Evolutionary conservation across 352 stramenopile genomes (phyloP).

Genomic region (Globisporangium ultimum): DNA sequence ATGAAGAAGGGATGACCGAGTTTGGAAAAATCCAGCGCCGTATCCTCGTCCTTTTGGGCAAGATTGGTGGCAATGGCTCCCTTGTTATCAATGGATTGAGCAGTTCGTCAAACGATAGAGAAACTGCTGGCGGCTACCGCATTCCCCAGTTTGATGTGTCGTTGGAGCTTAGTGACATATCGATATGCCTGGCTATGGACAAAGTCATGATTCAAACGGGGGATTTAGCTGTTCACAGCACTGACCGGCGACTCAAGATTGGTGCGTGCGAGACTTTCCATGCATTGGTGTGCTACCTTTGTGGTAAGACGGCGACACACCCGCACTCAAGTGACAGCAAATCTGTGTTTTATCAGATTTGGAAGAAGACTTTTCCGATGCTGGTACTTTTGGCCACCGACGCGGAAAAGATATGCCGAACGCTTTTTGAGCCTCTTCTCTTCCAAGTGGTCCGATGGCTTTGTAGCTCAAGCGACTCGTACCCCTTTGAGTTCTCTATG

Average conservation of each 20-base stretch:
- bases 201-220: slow-evolving; percentile 50
- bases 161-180: slow-evolving; percentile 40
- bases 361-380: slow-evolving; percentile 43
- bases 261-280: slow-evolving; percentile 68
- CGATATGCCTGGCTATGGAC: slow-evolving; percentile 40
- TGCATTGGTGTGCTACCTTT: slow-evolving; percentile 63
- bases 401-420: slow-evolving; percentile 62
- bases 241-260: slow-evolving; percentile 57
- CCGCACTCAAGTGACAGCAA: slow-evolving; percentile 56
- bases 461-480: slow-evolving; percentile 45
- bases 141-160: slow-evolving; percentile 30
- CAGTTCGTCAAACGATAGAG: slow-evolving; percentile 8
- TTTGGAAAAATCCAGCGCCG: slow-evolving; percentile 51
- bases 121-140: slow-evolving; percentile 4
- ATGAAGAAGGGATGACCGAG: slow-evolving; percentile 21
- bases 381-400: slow-evolving; percentile 63
- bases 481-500: slow-evolving; percentile 63
- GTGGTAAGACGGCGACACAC: slow-evolving; percentile 64
- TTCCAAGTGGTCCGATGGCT: slow-evolving; percentile 77
- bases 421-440: slow-evolving; percentile 68
- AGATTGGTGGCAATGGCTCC: slow-evolving; percentile 39
- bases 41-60: slow-evolving; percentile 58
- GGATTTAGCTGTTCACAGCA: slow-evolving; percentile 42
- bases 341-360: slow-evolving; percentile 59
- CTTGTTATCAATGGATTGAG: slow-evolving; percentile 39